Base-by-base conservation (phyloP, 345 rosid species). In the Tarenaya hassleriana region DNA sequence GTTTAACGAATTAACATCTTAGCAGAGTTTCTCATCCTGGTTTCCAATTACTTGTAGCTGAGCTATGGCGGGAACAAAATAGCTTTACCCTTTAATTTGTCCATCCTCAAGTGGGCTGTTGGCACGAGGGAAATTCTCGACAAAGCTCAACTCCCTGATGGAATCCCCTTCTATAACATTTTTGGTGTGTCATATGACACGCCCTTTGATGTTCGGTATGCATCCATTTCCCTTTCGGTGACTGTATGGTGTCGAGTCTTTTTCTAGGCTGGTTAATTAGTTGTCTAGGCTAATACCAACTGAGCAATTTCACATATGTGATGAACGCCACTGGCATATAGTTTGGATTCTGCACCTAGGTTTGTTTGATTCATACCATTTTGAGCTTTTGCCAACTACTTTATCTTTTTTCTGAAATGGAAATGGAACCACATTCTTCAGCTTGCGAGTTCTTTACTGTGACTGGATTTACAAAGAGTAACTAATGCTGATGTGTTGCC, bases 121-220 rank as follows among this genome's bases (percentile, higher is more conserved):
- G 76, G 57, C 52, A 89, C 97, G n/a, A 83, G 87, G 51, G 60
- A 73, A 34, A 56, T 89, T 56, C 54, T 85, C 62, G 70, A 70
- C 54, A 61, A 65, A 60, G 77, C 75, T 8, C 61, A 77, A 63
- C 83, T 89, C 46, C 95, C 95, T 1, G 66, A 73, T 64, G 87
- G 79, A 49, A 77, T 88, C 33, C 49, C 72, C 61, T 89, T 83
- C 74, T 89, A 83, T 55, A 89, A 83, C 72, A 79, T 89, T 17
- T 83, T 58, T 42, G 97, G 95, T 69, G 80, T 79, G 62, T 75
- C 97, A 12, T 75, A 58, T 45, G 86, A 83, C 67, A 82, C 95
- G 0, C 92, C 89, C 48, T 89, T 89, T 19, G 83, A 89, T 67
- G 92, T 85, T 61, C 66, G 92, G 95, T 89, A 81, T 47, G 78